Conservation (phyloP, 2,329 filamentous ascomycete genomes). For the Didymellaceae sp. region DNA sequence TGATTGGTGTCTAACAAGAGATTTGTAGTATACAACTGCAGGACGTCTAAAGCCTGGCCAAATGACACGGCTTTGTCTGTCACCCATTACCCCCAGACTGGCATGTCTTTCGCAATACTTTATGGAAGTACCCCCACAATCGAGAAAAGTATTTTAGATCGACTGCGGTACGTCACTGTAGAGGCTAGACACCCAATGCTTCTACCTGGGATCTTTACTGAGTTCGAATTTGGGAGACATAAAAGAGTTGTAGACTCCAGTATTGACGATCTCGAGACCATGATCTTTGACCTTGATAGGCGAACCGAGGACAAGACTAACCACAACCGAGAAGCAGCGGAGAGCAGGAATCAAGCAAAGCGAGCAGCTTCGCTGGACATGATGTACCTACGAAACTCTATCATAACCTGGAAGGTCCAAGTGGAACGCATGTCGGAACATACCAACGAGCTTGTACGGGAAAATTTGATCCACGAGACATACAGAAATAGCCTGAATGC, state of each 20-base stretch:
- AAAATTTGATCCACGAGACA: no score
- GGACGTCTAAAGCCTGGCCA: slow-evolving; percentile 24
- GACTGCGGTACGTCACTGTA: slow-evolving; percentile 5
- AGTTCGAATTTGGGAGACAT: slow-evolving; percentile 22
- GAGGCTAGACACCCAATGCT: slow-evolving; percentile 26
- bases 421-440: slow-evolving; percentile 20
- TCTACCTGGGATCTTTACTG: slow-evolving; percentile 23
- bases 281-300: slow-evolving; percentile 22
- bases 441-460: not conserved
- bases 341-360: slow-evolving; percentile 19
- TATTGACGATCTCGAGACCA: slow-evolving; percentile 20
- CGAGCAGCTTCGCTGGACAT: slow-evolving; percentile 25
- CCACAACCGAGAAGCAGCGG: slow-evolving; percentile 1
- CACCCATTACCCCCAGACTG: slow-evolving; percentile 17
- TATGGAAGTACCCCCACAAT: slow-evolving; percentile 17
- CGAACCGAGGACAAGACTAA: not conserved
- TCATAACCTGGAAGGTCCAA: slow-evolving; percentile 28
- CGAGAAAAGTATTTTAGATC: slow-evolving; percentile 18
- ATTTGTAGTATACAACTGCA: slow-evolving; percentile 26
- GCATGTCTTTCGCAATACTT: slow-evolving; percentile 23
- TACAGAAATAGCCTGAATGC: no score
- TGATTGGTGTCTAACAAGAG: not conserved
- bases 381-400: slow-evolving; percentile 22
- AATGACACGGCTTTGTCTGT: slow-evolving; percentile 24
- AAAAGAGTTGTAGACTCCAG: slow-evolving; percentile 18